Evolutionary conservation across 208 protist genomes (phyloP).

Genomic region (Strigomonas galati): DNA sequence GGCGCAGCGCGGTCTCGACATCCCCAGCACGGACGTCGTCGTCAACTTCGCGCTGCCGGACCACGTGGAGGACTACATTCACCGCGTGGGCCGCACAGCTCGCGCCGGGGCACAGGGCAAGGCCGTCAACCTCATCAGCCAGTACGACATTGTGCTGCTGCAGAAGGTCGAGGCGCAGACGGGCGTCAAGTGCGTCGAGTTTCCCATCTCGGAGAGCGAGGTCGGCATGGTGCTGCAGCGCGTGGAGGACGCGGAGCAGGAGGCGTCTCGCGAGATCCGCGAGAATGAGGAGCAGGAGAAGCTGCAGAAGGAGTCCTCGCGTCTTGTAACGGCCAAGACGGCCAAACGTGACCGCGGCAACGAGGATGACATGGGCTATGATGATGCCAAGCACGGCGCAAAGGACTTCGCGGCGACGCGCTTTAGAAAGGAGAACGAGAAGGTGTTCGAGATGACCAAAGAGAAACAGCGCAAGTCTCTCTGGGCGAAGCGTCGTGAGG

Average conservation of each 20-base stretch:
- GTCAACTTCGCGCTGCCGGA: slow-evolving; percentile 97
- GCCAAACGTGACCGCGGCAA: slow-evolving; percentile 77
- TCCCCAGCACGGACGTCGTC: slow-evolving; percentile 97
- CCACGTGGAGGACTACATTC: slow-evolving; percentile 97
- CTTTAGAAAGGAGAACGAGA: slow-evolving; percentile 85
- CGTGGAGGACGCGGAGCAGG: slow-evolving; percentile 90
- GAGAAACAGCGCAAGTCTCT: slow-evolving; percentile 85
- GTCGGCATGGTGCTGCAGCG: slow-evolving; percentile 78
- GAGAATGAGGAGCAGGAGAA: slow-evolving; percentile 85
- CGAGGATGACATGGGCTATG: slow-evolving; percentile 77
- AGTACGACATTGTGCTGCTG: slow-evolving; percentile 98
- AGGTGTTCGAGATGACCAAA: slow-evolving; percentile 87
- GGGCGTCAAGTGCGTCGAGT: slow-evolving; percentile 90
- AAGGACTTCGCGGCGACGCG: slow-evolving; percentile 83
- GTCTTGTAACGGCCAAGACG: slow-evolving; percentile 62
- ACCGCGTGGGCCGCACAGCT: slow-evolving; percentile 96
- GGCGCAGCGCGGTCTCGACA: slow-evolving; percentile 96
- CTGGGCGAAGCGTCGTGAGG: slow-evolving; percentile 81
- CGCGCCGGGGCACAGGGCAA: slow-evolving; percentile 92
- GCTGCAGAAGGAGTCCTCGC: slow-evolving; percentile 63
- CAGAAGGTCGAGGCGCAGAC: slow-evolving; percentile 97
- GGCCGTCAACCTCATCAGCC: slow-evolving; percentile 92
- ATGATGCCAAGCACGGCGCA: slow-evolving; percentile 79
- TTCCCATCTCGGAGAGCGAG: slow-evolving; percentile 70
- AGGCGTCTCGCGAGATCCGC: slow-evolving; percentile 84